These are phyloP conservation scores for Solanum pinnatisectum DNA, from an alignment of 257 asterid species.

Conservation along the genomic window DNA sequence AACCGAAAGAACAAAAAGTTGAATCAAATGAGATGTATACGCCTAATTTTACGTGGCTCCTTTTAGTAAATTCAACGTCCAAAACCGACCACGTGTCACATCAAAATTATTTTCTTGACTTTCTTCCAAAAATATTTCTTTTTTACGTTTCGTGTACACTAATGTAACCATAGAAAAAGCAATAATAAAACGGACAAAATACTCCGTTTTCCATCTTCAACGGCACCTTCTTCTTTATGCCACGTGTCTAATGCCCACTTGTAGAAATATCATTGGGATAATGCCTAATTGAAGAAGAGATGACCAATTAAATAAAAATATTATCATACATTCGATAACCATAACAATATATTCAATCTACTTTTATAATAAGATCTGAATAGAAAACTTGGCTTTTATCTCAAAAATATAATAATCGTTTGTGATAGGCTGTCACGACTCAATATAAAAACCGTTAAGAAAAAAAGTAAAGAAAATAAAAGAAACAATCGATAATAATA, in stretches of 20 bases:
- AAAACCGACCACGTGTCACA: neutral
- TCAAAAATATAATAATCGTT: too few relatives aligned
- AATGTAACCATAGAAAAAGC: slow-evolving; percentile 3
- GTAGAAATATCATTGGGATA: neutral
- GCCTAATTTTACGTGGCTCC: neutral
- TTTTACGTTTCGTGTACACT: slow-evolving; percentile 1
- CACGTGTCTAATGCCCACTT: neutral
- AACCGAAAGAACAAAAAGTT: too few relatives aligned
- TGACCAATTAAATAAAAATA: too few relatives aligned
- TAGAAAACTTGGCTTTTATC: too few relatives aligned
- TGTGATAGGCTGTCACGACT: fast-evolving
- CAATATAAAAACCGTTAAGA: too few relatives aligned
- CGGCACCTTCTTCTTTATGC: neutral
- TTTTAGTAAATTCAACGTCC: neutral
- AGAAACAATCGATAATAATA: too few relatives aligned
- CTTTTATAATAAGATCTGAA: too few relatives aligned
- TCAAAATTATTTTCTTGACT: neutral
- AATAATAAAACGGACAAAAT: neutral
- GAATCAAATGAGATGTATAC: too few relatives aligned
- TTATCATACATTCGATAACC: too few relatives aligned
- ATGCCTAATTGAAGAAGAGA: neutral
- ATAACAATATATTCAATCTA: too few relatives aligned
- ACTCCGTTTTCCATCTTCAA: neutral
- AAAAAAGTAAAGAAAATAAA: too few relatives aligned
- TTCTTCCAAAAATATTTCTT: neutral